Base-by-base conservation (phyloP, 345 rosid genomes). In the Triadica sebifera region DNA sequence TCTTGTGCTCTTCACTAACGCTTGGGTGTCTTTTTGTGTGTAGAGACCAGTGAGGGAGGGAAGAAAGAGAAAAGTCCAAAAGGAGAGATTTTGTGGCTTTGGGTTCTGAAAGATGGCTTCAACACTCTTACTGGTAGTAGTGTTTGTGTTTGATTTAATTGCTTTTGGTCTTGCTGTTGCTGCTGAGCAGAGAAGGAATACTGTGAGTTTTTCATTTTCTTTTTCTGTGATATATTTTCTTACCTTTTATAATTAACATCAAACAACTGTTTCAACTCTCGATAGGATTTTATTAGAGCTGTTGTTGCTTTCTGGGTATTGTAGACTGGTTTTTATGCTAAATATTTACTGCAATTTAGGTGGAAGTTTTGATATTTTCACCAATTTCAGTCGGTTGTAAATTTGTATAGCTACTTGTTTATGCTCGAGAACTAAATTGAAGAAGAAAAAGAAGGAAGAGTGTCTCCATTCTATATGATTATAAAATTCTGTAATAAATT, bases 161-260 rank as follows among this genome's bases (percentile, higher is more conserved):
- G 96, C 99, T 76, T 95, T 93, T 80, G 90, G 82, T n/a, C 92
- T 95, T 70, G 97, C 99, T 67, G 94, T 95, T 68, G 98, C 96
- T 75, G 98, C 99, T 66, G 98, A 93, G 85, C 98, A 90, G 79
- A 87, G 98, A 65, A 86, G 98, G 79, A 89, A 85, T 76, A 84
- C 94, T 71, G 94, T 95, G 72, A 85, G 95, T 87, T 71, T 67
- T 67, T 60, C 65, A 39, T 47, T 64, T 46, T 51, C 47, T 58
- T 47, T 24, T 34, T 46, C 29, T 24, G 8, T 5, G 63, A n/a
- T n/a, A n/a, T 12, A 3, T 20, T 20, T n/a, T 37, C 25, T 58
- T 7, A 1, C 34, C 34, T 29, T 29, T 29, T 29, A 29, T 29
- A 29, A 29, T 29, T 29, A 29, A 29, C 2, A 29, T 29, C 34